Evolutionary conservation across 2,329 filamentous ascomycete species (phyloP).

Genomic region (Fusarium tuaranense): DNA sequence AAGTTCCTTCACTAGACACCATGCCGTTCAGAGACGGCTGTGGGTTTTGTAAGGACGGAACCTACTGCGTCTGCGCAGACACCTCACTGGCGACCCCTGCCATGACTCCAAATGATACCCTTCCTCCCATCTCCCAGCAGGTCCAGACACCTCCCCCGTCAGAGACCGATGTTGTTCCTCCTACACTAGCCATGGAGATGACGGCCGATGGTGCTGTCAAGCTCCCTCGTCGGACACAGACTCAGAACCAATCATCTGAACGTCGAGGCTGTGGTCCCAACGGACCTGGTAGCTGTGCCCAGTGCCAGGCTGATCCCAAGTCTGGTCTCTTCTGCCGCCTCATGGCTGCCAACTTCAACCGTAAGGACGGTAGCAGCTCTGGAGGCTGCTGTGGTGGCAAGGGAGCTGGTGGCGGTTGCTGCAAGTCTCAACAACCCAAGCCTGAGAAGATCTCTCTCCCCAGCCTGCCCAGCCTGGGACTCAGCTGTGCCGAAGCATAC

Average conservation of each 20-base stretch:
- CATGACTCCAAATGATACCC: conserved; percentile 54
- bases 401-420: conserved; percentile 71
- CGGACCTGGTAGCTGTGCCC: conserved; percentile 82
- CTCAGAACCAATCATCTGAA: conserved; percentile 44
- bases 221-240: conserved; percentile 59
- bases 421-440: conserved; percentile 57
- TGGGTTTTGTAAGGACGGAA: conserved; percentile 86
- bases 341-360: conserved; percentile 74
- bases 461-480: conserved; percentile 63
- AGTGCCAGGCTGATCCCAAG: conserved; percentile 81
- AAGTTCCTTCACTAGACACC: conserved; percentile 49
- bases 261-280: conserved; percentile 68
- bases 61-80: conserved; percentile 85
- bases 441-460: conserved; percentile 52
- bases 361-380: conserved; percentile 50
- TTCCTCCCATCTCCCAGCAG: conserved; percentile 59
- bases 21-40: conserved; percentile 74
- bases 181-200: conserved; percentile 67
- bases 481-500: conserved; percentile 82
- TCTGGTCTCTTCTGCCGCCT: conserved; percentile 87
- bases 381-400: conserved; percentile 75
- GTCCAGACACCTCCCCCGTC: conserved; percentile 69
- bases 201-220: conserved; percentile 71
- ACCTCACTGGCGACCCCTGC: conserved; percentile 55
- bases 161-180: conserved; percentile 69